Evolutionary conservation across 345 rosid species (phyloP).

Genomic region (Eucalyptus tenuipes): DNA sequence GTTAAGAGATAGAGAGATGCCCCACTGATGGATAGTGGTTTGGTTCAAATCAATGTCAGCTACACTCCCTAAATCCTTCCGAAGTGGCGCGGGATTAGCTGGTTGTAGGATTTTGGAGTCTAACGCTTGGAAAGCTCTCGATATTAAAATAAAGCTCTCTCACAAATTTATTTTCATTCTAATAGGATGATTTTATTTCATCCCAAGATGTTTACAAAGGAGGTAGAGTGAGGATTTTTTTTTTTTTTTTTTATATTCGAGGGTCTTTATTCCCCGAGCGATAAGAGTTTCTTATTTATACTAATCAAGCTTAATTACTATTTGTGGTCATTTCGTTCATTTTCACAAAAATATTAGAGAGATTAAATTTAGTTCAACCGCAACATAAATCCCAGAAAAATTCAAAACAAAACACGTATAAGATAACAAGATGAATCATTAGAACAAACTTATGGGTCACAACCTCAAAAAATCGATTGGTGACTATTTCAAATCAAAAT

Average conservation of each 20-base stretch:
- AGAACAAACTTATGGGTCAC: too few species aligned
- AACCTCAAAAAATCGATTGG: too few species aligned
- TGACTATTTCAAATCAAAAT: background rate
- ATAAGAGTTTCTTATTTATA: background rate
- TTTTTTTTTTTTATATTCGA: background rate
- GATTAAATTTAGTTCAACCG: background rate
- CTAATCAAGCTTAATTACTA: background rate
- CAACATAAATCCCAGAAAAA: too few species aligned
- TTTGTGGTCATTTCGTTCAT: background rate
- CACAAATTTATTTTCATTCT: background rate
- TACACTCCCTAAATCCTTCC: background rate
- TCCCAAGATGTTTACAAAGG: background rate
- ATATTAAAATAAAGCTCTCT: background rate
- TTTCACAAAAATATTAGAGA: background rate
- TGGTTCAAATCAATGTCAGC: background rate
- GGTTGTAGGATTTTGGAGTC: background rate
- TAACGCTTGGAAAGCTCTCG: background rate
- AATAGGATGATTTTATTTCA: background rate
- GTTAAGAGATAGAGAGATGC: background rate
- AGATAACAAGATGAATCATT: background rate
- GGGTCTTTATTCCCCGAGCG: background rate
- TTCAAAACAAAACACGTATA: too few species aligned
- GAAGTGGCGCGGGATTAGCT: background rate
- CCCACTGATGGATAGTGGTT: background rate
- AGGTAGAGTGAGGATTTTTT: background rate